Base-by-base conservation (phyloP, 2,329 filamentous ascomycete species). In the Xylariomycetidae sp. region DNA sequence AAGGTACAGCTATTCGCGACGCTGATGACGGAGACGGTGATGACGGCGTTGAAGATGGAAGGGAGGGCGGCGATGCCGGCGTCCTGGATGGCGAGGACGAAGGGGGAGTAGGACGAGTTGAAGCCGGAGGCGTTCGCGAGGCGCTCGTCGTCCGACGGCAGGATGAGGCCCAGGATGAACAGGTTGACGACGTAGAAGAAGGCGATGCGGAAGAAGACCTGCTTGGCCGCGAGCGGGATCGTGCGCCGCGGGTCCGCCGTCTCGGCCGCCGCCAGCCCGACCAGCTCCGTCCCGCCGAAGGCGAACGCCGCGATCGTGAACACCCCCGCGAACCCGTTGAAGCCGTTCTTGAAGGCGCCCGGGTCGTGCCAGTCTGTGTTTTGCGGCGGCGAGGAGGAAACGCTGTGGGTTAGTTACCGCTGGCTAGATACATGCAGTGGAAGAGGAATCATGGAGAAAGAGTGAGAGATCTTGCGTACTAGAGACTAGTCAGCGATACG, bases 281-380 rank as follows among this genome's bases (percentile, higher is more conserved):
- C 63, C 31, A 74, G 57, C 53, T 75, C 70, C 4, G 69, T 73
- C 28, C 69, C 70, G 31, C 63, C 63, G 42, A 71, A 74, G 16
- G 70, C 58, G 41, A 73, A 74, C 16, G 69, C 65, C 16, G 68
- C 68, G 7, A 69, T 64, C 25, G 72, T 67, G 45, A 75, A 74
- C 16, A 72, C 71, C 25, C 63, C 60, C 28, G 62, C 63, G 34
- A 73, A 66, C 20, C 72, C 70, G 31, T 67, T 66, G 52, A 73
- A 70, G 26, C 67, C 69, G 34, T 69, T 61, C 36, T 62, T 54
- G 54, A 73, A 74, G 0, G 74, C 72, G 5, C 73, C 73, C 0
- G 72, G 72, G 20, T 74, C 59, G 41, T 69, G 61, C 77, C 77
- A 82, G 60, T 74, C 80, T 26, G 66, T 65, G 14, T n/a, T n/a